Conservation (phyloP, 352 stramenopile genomes). For the Globisporangium abappressorium region DNA sequence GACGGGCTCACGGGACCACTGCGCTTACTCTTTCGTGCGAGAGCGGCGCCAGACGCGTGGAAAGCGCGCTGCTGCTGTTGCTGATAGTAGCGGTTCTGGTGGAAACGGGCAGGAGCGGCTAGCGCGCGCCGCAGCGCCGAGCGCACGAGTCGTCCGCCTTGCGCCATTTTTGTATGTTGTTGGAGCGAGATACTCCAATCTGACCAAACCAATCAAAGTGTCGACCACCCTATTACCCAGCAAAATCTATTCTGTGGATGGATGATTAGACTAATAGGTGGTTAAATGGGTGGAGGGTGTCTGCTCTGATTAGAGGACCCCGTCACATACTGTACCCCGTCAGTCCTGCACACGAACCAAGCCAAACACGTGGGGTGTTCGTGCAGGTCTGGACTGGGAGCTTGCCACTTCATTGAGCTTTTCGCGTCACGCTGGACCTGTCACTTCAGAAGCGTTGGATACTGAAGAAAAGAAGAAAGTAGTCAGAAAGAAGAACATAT, state of each 20-base stretch:
- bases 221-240: neutral
- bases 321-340: too few species aligned
- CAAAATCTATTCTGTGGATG: neutral
- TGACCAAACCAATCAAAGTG: constrained; percentile 14
- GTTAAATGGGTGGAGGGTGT: neutral
- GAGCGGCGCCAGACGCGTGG: constrained; percentile 32
- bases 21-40: constrained; percentile 47
- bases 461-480: too few species aligned
- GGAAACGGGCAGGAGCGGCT: neutral
- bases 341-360: too few species aligned
- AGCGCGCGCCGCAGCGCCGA: constrained; percentile 4
- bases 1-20: constrained; percentile 18
- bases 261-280: neutral
- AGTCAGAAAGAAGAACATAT: too few species aligned
- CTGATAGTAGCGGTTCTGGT: neutral
- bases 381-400: too few species aligned
- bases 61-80: constrained; percentile 26
- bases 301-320: neutral
- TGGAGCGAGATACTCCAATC: neutral
- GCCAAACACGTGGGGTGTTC: too few species aligned
- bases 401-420: too few species aligned
- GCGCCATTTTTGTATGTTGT: neutral
- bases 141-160: constrained; percentile 10
- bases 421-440: too few species aligned
- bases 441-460: too few species aligned